phyloP scores from a whole-genome alignment of 2,329 filamentous ascomycete genomes.

The Alternaria sp. region DNA sequence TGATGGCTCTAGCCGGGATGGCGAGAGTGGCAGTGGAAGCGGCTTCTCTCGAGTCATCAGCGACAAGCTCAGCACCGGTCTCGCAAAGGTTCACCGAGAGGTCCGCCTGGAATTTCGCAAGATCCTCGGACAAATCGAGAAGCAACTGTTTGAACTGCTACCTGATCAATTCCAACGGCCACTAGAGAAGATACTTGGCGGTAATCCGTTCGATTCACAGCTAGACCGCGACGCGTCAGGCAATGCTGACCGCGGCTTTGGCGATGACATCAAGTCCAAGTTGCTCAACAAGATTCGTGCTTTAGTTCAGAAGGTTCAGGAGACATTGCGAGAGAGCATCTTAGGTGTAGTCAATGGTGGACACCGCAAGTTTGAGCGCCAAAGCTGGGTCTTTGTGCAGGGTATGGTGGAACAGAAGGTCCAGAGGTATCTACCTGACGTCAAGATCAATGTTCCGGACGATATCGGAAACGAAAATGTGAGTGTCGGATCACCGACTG shows the following conservation, averaged over 20 bases:
- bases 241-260: slow-evolving; percentile 35
- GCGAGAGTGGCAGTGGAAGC: slow-evolving; percentile 21
- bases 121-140: slow-evolving; percentile 39
- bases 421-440: slow-evolving; percentile 39
- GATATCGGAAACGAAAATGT: slow-evolving; percentile 44
- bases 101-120: slow-evolving; percentile 43
- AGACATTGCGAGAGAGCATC: slow-evolving; percentile 41
- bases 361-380: slow-evolving; percentile 40
- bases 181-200: slow-evolving; percentile 40
- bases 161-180: slow-evolving; percentile 41
- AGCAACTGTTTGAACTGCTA: slow-evolving; percentile 40
- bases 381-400: slow-evolving; percentile 44
- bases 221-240: slow-evolving; percentile 37
- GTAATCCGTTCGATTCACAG: slow-evolving; percentile 41
- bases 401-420: slow-evolving; percentile 43
- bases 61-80: slow-evolving; percentile 41
- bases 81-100: slow-evolving; percentile 41
- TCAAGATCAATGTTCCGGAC: slow-evolving; percentile 41
- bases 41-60: slow-evolving; percentile 40
- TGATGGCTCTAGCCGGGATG: slow-evolving; percentile 22
- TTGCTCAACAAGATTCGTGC: slow-evolving; percentile 37
- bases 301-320: slow-evolving; percentile 39
- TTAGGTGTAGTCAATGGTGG: slow-evolving; percentile 42
- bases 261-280: slow-evolving; percentile 41
- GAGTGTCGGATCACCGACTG: slow-evolving; percentile 34